Conservation (phyloP, 2,329 filamentous ascomycete species). For the Stachybotrys chartarum region DNA sequence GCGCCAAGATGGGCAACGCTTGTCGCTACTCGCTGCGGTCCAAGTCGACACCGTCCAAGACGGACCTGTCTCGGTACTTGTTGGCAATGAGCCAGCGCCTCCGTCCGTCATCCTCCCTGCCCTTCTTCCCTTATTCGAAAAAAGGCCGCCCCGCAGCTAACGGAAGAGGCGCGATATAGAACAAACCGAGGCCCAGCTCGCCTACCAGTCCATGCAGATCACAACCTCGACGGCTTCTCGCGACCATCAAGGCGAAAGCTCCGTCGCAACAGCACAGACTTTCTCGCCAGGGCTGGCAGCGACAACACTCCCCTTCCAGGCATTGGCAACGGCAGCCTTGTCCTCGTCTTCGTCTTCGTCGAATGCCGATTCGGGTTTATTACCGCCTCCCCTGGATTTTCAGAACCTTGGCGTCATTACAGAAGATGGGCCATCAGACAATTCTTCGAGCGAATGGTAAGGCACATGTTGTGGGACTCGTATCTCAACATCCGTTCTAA, state of each 20-base stretch:
- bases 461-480: no score
- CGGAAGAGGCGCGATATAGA: neutral
- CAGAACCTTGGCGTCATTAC: no score
- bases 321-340: no score
- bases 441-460: no score
- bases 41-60: slow-evolving; percentile 2
- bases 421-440: no score
- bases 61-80: slow-evolving; percentile 2
- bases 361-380: neutral
- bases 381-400: neutral
- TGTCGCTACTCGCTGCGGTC: slow-evolving; percentile 3
- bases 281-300: no score
- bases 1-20: slow-evolving; percentile 1
- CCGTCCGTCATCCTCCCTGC: neutral
- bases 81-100: neutral
- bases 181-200: slow-evolving; percentile 4
- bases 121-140: neutral
- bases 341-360: neutral
- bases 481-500: no score
- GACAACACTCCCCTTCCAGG: no score
- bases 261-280: neutral
- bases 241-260: neutral
- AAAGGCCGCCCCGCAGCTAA: neutral
- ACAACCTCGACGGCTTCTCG: neutral
- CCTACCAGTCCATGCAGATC: neutral